Evolutionary conservation across 345 rosid genomes (phyloP).

Genomic region (Moricandia arvensis): DNA sequence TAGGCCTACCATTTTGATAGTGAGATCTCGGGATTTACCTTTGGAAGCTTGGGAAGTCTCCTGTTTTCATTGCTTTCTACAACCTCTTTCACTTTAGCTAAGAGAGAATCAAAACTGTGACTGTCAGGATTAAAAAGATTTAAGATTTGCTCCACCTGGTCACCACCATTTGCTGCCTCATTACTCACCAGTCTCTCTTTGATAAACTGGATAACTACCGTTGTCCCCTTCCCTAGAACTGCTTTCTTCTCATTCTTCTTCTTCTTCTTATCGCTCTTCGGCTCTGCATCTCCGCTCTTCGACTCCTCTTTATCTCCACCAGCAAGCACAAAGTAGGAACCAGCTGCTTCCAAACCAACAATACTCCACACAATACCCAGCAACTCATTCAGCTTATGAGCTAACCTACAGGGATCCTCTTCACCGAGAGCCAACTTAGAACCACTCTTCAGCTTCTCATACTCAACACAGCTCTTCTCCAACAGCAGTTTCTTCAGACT

Average conservation of each 20-base stretch:
- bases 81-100: slow-evolving; percentile 61
- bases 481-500: not conserved
- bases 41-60: slow-evolving; percentile 88
- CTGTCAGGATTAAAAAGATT: slow-evolving; percentile 15
- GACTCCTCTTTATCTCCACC: not conserved
- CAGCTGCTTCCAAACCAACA: not conserved
- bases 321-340: not conserved
- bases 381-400: not conserved
- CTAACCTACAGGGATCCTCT: not conserved
- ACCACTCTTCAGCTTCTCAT: not conserved
- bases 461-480: not conserved
- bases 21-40: slow-evolving; percentile 46
- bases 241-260: not conserved
- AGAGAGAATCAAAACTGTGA: slow-evolving; percentile 37
- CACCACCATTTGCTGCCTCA: not conserved
- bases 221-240: not conserved
- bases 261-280: not conserved
- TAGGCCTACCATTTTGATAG: not conserved
- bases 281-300: not conserved
- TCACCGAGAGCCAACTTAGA: not conserved
- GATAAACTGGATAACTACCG: not conserved
- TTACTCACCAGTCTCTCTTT: not conserved
- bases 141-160: not conserved
- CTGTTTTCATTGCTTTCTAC: slow-evolving; percentile 88
- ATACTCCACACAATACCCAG: not conserved